These are phyloP conservation scores for Asterophora lycoperdoides DNA, from an alignment of 768 basidiomycete species.

Conservation along the genomic window DNA sequence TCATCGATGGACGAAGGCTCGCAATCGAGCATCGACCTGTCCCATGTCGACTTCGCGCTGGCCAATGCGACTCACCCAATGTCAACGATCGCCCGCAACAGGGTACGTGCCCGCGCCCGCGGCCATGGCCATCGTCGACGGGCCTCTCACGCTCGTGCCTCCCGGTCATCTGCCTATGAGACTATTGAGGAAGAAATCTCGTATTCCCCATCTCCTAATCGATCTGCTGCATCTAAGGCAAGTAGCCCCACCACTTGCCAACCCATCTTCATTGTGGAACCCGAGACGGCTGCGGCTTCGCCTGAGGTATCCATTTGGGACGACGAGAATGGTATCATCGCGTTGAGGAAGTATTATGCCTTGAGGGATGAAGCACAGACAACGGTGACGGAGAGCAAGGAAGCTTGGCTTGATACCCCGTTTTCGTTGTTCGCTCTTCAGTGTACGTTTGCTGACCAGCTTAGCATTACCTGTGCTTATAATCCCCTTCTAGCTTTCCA, in stretches of 20 bases:
- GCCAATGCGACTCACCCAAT: constrained; percentile 51
- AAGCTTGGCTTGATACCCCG: constrained; percentile 64
- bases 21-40: constrained; percentile 72
- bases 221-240: constrained; percentile 23
- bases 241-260: constrained; percentile 35
- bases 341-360: constrained; percentile 63
- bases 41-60: constrained; percentile 53
- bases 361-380: constrained; percentile 64
- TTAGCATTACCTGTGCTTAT: constrained; percentile 3
- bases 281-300: constrained; percentile 45
- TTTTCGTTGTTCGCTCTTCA: constrained; percentile 71
- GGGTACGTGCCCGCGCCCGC: constrained; percentile 47
- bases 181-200: constrained; percentile 72
- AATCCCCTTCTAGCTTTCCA: constrained; percentile 51
- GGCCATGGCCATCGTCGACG: constrained; percentile 71
- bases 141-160: constrained; percentile 58
- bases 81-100: constrained; percentile 37
- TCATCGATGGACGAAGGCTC: constrained; percentile 70
- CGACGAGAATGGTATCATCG: constrained; percentile 62
- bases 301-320: constrained; percentile 50
- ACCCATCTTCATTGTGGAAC: constrained; percentile 54
- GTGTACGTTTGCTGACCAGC: constrained; percentile 42
- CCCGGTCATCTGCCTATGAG: constrained; percentile 70
- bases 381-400: constrained; percentile 63
- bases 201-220: constrained; percentile 25